Evolutionary conservation across 139 green algal species (phyloP).

Genomic region (Eudorina sp.): DNA sequence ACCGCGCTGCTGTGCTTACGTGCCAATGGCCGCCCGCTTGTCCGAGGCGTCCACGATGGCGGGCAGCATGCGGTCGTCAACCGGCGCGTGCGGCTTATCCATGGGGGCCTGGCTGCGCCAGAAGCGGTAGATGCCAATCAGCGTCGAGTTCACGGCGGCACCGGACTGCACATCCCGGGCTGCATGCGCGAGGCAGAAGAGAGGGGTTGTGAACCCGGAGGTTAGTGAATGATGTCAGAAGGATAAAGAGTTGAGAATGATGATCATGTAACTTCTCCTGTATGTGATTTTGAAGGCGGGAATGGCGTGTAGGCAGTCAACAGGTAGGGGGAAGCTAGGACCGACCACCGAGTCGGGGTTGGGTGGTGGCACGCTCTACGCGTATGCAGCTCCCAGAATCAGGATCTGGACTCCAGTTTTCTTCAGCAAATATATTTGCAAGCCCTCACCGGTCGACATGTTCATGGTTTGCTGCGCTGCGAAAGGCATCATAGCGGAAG

Average conservation of each 20-base stretch:
- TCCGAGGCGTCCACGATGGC: constrained; percentile 51
- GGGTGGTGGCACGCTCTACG: too few species aligned
- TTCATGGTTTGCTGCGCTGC: constrained; percentile 56
- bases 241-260: too few species aligned
- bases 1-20: constrained; percentile 36
- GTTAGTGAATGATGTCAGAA: too few species aligned
- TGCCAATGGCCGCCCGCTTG: constrained; percentile 57
- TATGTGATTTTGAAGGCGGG: too few species aligned
- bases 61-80: constrained; percentile 63
- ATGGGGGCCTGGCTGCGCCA: constrained; percentile 65
- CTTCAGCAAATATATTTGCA: too few species aligned
- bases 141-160: constrained; percentile 52
- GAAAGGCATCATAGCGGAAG: constrained; percentile 38
- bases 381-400: too few species aligned
- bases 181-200: constrained; percentile 20
- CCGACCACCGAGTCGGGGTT: too few species aligned
- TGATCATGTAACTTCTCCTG: too few species aligned
- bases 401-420: too few species aligned
- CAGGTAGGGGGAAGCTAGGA: too few species aligned
- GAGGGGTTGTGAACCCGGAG: too few species aligned
- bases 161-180: constrained; percentile 58
- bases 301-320: too few species aligned
- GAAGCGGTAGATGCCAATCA: constrained; percentile 65
- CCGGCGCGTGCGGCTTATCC: constrained; percentile 59
- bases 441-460: constrained; percentile 49